Percentiles rank a stretch among this genome's conserved stretches.
These are phyloP conservation scores for Waitea zeae DNA, from an alignment of 1,284 basidiomycete species.

Conservation along the genomic window DNA sequence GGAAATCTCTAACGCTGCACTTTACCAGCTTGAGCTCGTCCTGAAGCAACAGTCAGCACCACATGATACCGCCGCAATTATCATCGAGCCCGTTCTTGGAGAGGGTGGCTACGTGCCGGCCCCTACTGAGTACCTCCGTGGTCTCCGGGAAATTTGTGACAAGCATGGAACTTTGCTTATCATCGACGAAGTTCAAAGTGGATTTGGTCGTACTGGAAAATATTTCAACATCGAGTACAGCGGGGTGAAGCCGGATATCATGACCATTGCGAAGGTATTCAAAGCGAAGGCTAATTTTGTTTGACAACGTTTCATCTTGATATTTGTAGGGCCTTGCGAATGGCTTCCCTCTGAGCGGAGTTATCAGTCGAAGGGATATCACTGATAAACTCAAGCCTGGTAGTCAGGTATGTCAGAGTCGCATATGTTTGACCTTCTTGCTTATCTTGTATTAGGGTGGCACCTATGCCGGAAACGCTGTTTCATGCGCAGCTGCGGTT, in stretches of 20 bases:
- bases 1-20: slow-evolving; percentile 49
- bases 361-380: slow-evolving; percentile 69
- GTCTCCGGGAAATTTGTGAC: slow-evolving; percentile 75
- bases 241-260: slow-evolving; percentile 73
- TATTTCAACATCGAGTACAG: slow-evolving; percentile 71
- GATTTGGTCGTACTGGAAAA: slow-evolving; percentile 82
- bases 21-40: slow-evolving; percentile 74
- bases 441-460: slow-evolving; percentile 38
- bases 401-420: slow-evolving; percentile 37
- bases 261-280: slow-evolving; percentile 72
- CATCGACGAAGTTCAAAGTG: slow-evolving; percentile 81
- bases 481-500: slow-evolving; percentile 75
- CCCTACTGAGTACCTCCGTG: slow-evolving; percentile 64
- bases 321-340: slow-evolving; percentile 64
- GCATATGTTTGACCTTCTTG: slow-evolving; percentile 2
- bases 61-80: slow-evolving; percentile 77
- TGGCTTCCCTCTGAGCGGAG: slow-evolving; percentile 84
- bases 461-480: slow-evolving; percentile 82
- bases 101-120: slow-evolving; percentile 93
- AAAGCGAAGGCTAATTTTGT: slow-evolving; percentile 1
- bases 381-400: slow-evolving; percentile 72
- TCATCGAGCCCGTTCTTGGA: slow-evolving; percentile 86
- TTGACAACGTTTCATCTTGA: slow-evolving; percentile 5
- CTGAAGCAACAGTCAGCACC: slow-evolving; percentile 77
- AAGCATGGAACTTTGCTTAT: slow-evolving; percentile 72